phyloP scores from a whole-genome alignment of 2,329 filamentous ascomycete genomes.

The Colletotrichum costaricense region DNA sequence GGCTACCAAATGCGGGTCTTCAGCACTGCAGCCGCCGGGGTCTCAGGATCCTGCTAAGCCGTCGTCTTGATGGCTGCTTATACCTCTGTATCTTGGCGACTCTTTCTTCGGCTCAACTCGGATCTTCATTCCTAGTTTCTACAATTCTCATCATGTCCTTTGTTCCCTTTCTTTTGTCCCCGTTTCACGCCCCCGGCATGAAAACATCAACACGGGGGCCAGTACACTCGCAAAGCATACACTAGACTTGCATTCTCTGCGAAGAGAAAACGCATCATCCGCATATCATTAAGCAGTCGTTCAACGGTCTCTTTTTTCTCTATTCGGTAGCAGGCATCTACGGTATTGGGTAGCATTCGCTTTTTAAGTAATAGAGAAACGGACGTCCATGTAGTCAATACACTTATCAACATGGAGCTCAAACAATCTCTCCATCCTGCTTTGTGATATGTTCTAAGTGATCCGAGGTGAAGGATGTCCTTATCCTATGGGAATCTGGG shows the following conservation, averaged over 20 bases:
- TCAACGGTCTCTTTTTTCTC: background rate
- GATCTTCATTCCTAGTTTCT: background rate
- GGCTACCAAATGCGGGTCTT: background rate
- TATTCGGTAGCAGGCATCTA: background rate
- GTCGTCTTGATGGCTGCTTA: background rate
- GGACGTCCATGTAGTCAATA: background rate
- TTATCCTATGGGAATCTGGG: background rate
- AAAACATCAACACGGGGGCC: background rate
- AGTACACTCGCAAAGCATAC: background rate
- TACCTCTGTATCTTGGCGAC: no score
- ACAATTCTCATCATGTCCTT: background rate
- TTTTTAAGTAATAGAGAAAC: background rate
- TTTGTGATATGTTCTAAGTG: background rate
- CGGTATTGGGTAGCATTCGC: background rate
- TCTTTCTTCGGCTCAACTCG: background rate
- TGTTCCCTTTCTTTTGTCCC: background rate
- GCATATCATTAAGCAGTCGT: background rate
- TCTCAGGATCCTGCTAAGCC: background rate
- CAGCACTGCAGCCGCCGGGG: background rate
- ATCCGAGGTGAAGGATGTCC: fast-evolving
- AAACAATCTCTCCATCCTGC: background rate
- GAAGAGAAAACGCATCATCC: background rate
- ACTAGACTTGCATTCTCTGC: slow-evolving; percentile 14
- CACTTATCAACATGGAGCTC: background rate
- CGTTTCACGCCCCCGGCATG: background rate